Conservation (phyloP, 495 filamentous ascomycete genomes). For the Penicillium bovifimosum region DNA sequence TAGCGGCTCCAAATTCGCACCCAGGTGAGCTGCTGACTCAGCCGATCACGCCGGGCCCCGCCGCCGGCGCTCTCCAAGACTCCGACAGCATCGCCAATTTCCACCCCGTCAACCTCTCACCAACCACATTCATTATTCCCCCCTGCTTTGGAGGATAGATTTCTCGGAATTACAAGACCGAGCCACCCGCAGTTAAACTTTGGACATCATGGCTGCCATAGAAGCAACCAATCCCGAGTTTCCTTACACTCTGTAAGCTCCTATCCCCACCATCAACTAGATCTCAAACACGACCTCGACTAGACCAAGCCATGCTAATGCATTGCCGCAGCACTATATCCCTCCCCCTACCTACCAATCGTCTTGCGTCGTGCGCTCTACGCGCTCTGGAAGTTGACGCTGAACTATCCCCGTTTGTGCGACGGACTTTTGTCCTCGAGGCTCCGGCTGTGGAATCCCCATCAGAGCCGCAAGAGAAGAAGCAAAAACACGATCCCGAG, state of each 20-base stretch:
- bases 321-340: conserved; percentile 56
- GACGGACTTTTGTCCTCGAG: conserved; percentile 59
- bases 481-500: conserved; percentile 27
- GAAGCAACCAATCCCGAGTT: conserved; percentile 48
- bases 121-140: neutral
- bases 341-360: conserved; percentile 76
- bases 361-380: conserved; percentile 71
- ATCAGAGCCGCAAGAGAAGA: conserved; percentile 24
- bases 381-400: conserved; percentile 76
- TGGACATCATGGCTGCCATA: conserved; percentile 18
- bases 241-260: conserved; percentile 64
- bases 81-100: neutral
- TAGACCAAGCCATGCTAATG: neutral
- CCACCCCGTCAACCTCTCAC: neutral
- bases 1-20: neutral
- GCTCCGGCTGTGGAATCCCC: conserved; percentile 19
- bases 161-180: neutral
- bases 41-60: neutral
- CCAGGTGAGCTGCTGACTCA: conserved; percentile 1
- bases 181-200: neutral
- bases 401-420: conserved; percentile 80
- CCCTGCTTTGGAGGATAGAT: neutral
- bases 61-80: neutral
- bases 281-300: neutral
- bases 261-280: neutral